Base-by-base conservation (phyloP, 495 filamentous ascomycete genomes). In the Aspergillus panamensis region DNA sequence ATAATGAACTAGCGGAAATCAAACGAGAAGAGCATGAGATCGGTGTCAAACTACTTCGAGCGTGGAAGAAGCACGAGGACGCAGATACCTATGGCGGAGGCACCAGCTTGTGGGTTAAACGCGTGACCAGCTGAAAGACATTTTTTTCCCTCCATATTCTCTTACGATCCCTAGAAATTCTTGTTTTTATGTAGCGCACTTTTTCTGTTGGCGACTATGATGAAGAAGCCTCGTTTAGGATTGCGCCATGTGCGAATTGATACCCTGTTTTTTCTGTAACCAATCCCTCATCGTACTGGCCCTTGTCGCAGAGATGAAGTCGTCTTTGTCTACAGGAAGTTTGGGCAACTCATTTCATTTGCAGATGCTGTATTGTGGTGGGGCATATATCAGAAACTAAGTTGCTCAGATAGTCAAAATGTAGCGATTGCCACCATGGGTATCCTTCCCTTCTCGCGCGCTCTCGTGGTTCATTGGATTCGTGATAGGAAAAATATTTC, bases 21-120 rank as follows among this genome's bases (percentile, higher is more conserved):
- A 81, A 84, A 73, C 78, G 84, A 57, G 85, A 94, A 71, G 85
- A 92, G 66, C 91, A 96, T 66, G 92, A 96, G 59, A 76, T 93
- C 39, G 92, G 92, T 9, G 66, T 97, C 64, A 90, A 85, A 73
- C 69, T 96, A 42, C 84, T 93, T 66, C 73, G 91, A 48, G 89
- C 90, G 6, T 92, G 86, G 73, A 92, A 90, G 70, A 80, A 87
- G 56, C 75, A 83, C 55, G 89, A 93, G 66, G 81, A 90, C 62
- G 75, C 81, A 44, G 87, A 92, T 64, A 79, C 82, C 44, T 80
- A 85, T 48, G 87, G 81, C 55, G 86, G 89, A 59, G 83, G 84
- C 10, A 89, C 84, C 6, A 83, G 83, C 57, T 70, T 97, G 16
- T 97, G 92, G 92, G 85, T 97, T 44, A 79, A 88, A 68, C 75